Evolutionary conservation across 768 basidiomycete species (phyloP).

Genomic region (Thelephora aurantiotincta): DNA sequence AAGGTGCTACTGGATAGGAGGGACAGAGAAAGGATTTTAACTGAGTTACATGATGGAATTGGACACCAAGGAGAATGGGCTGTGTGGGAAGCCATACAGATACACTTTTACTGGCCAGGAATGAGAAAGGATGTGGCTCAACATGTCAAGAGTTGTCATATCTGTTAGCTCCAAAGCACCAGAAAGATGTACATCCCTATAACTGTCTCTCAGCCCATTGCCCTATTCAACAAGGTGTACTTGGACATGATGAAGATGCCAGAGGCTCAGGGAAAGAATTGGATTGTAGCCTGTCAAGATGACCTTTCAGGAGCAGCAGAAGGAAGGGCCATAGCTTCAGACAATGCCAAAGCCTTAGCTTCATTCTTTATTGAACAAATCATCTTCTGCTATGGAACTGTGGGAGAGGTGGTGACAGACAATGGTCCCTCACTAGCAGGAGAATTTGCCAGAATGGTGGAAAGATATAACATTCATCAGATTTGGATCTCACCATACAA

Average conservation of each 20-base stretch:
- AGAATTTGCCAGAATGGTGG: slow-evolving; percentile 11
- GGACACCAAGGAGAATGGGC: slow-evolving; percentile 7
- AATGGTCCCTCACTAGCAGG: slow-evolving; percentile 22
- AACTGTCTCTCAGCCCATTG: slow-evolving; percentile 8
- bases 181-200: slow-evolving; percentile 13
- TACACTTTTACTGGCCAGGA: slow-evolving; percentile 9
- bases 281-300: slow-evolving; percentile 24
- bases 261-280: slow-evolving; percentile 16
- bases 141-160: too few relatives aligned
- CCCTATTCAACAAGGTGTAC: slow-evolving; percentile 21
- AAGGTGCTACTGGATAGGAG: too few relatives aligned
- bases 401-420: slow-evolving; percentile 25
- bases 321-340: slow-evolving; percentile 13
- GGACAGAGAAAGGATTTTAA: too few relatives aligned
- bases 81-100: slow-evolving; percentile 2
- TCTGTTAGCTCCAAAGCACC: slow-evolving; percentile 20
- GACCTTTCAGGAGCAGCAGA: slow-evolving; percentile 21
- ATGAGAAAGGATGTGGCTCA: slow-evolving; percentile 6
- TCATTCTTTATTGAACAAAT: slow-evolving; percentile 23
- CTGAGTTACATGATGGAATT: too few relatives aligned
- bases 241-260: slow-evolving; percentile 30
- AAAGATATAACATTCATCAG: slow-evolving; percentile 21
- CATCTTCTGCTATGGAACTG: slow-evolving; percentile 25
- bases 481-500: slow-evolving; percentile 18
- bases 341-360: slow-evolving; percentile 15